Percentiles rank a stretch among this genome's conserved stretches.
phyloP scores from a whole-genome alignment of 2,329 filamentous ascomycete genomes.

The Helotiales sp. region DNA sequence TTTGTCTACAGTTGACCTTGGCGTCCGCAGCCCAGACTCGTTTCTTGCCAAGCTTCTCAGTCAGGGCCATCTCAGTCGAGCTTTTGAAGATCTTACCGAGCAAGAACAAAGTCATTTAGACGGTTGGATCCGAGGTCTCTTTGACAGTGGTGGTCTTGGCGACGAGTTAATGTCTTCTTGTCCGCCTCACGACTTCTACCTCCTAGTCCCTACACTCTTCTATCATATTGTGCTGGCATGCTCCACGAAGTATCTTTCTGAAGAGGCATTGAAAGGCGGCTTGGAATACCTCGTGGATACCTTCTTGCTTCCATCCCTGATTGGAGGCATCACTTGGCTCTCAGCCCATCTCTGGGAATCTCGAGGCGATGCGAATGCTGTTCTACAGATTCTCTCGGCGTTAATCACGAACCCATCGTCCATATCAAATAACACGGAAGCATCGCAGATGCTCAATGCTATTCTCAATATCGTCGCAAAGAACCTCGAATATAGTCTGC shows the following conservation, averaged over 20 bases:
- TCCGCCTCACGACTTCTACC: slow-evolving; percentile 79
- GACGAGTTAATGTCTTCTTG: slow-evolving; percentile 83
- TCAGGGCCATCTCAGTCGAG: slow-evolving; percentile 56
- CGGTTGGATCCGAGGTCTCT: slow-evolving; percentile 77
- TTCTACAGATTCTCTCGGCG: slow-evolving; percentile 71
- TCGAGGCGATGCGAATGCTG: slow-evolving; percentile 63
- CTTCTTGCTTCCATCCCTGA: slow-evolving; percentile 75
- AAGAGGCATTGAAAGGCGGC: slow-evolving; percentile 72
- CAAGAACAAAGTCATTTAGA: slow-evolving; percentile 65
- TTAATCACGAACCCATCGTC: slow-evolving; percentile 66
- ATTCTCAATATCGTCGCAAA: slow-evolving; percentile 72
- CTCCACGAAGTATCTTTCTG: slow-evolving; percentile 61
- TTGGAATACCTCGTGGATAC: slow-evolving; percentile 80
- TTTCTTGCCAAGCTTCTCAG: slow-evolving; percentile 69
- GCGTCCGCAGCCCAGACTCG: slow-evolving; percentile 56
- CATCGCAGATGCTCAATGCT: slow-evolving; percentile 65
- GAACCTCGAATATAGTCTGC: slow-evolving; percentile 66
- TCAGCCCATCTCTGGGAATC: slow-evolving; percentile 69
- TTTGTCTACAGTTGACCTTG: slow-evolving; percentile 64
- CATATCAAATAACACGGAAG: slow-evolving; percentile 63
- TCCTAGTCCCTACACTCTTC: slow-evolving; percentile 75
- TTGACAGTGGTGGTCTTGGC: slow-evolving; percentile 70
- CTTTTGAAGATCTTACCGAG: slow-evolving; percentile 60
- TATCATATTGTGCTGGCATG: slow-evolving; percentile 72
- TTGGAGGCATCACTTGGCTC: slow-evolving; percentile 72